These are phyloP conservation scores for Akebia trifoliata DNA, from an alignment of 164 flowering plant genomes.

Conservation along the genomic window DNA sequence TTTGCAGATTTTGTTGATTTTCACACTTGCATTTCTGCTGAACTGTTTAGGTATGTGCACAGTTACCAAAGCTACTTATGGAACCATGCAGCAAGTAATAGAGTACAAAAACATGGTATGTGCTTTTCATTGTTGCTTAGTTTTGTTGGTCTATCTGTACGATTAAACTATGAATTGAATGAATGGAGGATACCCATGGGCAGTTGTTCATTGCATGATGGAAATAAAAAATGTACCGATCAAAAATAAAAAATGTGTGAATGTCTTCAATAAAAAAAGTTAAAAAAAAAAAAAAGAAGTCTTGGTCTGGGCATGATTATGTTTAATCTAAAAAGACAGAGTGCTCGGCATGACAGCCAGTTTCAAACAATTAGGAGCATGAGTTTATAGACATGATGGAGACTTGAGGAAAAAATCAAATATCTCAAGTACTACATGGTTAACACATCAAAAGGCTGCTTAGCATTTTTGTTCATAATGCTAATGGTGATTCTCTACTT, in stretches of 20 bases:
- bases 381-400: too few species aligned
- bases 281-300: too few species aligned
- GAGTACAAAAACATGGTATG: slow-evolving; percentile 86
- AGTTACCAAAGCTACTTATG: slow-evolving; percentile 97
- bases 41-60: slow-evolving; percentile 86
- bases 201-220: slow-evolving; percentile 5
- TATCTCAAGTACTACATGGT: not conserved
- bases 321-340: too few species aligned
- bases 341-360: too few species aligned
- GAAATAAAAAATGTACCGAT: not conserved
- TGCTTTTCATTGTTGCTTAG: not conserved
- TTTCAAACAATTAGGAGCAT: too few species aligned
- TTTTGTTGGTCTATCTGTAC: not conserved
- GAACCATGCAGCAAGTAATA: slow-evolving; percentile 88
- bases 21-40: too few species aligned
- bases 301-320: too few species aligned
- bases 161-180: not conserved
- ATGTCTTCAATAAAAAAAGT: too few species aligned
- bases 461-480: not conserved
- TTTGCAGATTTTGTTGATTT: too few species aligned
- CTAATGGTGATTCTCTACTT: not conserved
- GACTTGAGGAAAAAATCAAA: too few species aligned
- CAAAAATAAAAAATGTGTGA: not conserved
- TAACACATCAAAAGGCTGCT: not conserved
- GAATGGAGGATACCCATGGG: not conserved